Conservation (phyloP, 78 protist genomes). For the Isochrysis galbana region DNA sequence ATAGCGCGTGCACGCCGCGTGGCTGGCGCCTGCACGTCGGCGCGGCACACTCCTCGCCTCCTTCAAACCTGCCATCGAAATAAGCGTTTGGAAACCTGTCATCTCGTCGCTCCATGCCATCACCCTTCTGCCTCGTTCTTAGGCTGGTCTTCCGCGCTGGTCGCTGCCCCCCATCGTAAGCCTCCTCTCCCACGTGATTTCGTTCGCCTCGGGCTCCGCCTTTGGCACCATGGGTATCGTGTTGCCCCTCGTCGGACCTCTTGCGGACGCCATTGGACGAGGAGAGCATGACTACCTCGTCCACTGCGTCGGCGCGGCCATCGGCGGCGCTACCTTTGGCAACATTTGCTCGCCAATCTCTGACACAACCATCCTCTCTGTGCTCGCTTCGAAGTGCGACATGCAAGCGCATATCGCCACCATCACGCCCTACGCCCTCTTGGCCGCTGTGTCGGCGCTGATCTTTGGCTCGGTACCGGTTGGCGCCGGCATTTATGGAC, state of each 20-base stretch:
- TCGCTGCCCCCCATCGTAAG: neutral
- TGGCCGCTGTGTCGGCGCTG: neutral
- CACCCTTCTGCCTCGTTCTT: no score
- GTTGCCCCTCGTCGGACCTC: conserved; percentile 8
- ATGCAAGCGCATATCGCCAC: neutral
- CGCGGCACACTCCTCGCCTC: no score
- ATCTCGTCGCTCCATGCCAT: no score
- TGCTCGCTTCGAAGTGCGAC: conserved; percentile 7
- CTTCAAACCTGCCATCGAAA: no score
- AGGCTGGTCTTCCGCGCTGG: neutral
- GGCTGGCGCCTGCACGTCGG: no score
- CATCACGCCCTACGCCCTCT: neutral
- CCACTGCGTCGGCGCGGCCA: neutral
- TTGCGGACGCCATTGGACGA: neutral
- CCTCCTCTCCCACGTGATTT: neutral
- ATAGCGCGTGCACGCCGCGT: no score
- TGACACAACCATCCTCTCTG: conserved; percentile 14
- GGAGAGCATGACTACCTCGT: neutral
- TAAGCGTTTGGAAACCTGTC: no score
- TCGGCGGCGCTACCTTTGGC: conserved; percentile 16
- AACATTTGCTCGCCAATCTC: conserved; percentile 14
- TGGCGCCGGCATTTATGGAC: neutral
- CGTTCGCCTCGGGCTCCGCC: conserved; percentile 12
- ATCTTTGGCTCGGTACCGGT: neutral
- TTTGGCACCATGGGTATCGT: conserved; percentile 29